Evolutionary conservation across 2,329 filamentous ascomycete species (phyloP), one percentile per base, ranked within the genome.

Genomic region (Remersonia thermophila): DNA sequence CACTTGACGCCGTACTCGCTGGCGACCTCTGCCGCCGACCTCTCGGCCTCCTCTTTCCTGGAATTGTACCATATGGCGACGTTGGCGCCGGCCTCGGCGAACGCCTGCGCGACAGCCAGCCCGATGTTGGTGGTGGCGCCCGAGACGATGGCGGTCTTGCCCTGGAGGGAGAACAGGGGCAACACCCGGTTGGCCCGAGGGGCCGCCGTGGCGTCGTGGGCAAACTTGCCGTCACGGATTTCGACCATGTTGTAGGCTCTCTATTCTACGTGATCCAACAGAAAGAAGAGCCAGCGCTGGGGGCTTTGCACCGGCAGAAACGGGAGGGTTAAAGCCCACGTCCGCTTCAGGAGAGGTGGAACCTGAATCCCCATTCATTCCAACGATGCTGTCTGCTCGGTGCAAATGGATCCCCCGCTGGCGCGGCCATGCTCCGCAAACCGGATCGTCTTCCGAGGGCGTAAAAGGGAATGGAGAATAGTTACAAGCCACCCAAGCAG

Each of bases 1-100:
- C 77, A 76, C 55, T 77, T 75, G 30, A 86, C 77, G 3, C 73
- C 73, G 47, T 77, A 83, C 15, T 70, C 67, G 50, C 71, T 65
- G 50, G 73, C 73, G 31, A 84, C 77, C 17, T 73, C 71, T 23
- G 66, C 65, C 0, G 80, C 78, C 39, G 73, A 66, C 12, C 71
- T 64, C 10, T 74, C 52, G 10, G 77, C 76, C 47, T 77, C 71
- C 45, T 77, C 71, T 50, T 71, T 68, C 58, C 83, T 83, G 55
- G 64, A 72, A 52, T 81, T 78, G 53, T 81, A 83, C 74, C 75
- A 82, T 34, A 83, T 72, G 18, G 76, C 78, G 15, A 83, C 74
- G 46, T 83, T 79, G 39, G 77, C 77, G 33, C 80, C 80, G 12
- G 77, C 75, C 52, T 84, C 80, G 12, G 79, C 78, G 23, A 77